Conservation (phyloP, 2,329 filamentous ascomycete genomes). For the Ceratocystiopsis minuta region DNA sequence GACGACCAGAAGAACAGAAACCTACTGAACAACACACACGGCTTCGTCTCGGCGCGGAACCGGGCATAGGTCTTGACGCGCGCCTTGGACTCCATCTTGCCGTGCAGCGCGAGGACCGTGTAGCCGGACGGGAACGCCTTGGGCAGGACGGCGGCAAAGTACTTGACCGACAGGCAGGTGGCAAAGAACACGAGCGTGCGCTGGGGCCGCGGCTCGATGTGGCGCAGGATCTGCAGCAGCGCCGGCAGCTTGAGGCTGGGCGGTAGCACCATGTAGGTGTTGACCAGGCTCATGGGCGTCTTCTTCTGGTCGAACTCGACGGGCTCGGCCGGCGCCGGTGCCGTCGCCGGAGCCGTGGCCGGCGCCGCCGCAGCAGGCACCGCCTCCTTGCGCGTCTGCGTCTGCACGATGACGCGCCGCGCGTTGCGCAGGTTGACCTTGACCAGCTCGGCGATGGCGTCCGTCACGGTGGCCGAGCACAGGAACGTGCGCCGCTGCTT, state of each 20-base stretch:
- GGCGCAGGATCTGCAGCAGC: conserved; percentile 49
- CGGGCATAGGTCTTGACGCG: conserved; percentile 72
- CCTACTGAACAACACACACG: conserved; percentile 56
- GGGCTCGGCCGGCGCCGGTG: conserved; percentile 23
- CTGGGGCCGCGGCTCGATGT: conserved; percentile 55
- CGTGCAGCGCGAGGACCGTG: conserved; percentile 65
- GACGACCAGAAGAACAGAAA: background rate
- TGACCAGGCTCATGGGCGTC: conserved; percentile 82
- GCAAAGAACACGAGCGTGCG: conserved; percentile 85
- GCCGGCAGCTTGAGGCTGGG: conserved; percentile 67
- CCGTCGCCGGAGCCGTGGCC: background rate
- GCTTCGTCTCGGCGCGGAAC: conserved; percentile 57
- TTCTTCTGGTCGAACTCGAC: conserved; percentile 57
- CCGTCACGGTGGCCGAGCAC: conserved; percentile 90
- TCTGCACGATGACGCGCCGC: conserved; percentile 85
- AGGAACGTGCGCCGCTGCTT: conserved; percentile 88
- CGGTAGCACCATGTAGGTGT: conserved; percentile 63
- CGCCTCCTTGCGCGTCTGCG: conserved; percentile 45
- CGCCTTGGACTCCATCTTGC: conserved; percentile 77
- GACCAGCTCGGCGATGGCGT: conserved; percentile 85
- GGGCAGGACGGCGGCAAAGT: conserved; percentile 69
- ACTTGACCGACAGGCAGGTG: conserved; percentile 87
- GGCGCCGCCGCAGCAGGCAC: background rate
- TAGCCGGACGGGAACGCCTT: conserved; percentile 50
- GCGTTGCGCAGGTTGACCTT: conserved; percentile 84